Evolutionary conservation across 805 yeast species (phyloP), one percentile per base, ranked within the genome.

Genomic region (Kodamaea leandrae): DNA sequence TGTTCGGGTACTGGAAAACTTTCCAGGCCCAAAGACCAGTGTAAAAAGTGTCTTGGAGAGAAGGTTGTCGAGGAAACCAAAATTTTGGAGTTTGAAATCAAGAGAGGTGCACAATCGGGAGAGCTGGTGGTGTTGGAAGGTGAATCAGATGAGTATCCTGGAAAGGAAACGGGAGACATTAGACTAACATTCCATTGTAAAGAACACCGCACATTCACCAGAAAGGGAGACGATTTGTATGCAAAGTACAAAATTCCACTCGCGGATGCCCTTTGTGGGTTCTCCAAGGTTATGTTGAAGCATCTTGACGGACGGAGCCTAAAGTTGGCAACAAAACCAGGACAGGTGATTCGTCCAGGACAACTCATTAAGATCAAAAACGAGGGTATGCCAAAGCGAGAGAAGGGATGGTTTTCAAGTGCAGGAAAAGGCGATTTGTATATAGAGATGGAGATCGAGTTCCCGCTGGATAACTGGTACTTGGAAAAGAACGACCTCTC

Each of bases 391-490:
- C 96, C 96, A 1, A 49, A 51, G n/a, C 43, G 43, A 32, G 36
- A 48, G n/a, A 43, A 37, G 17, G 28, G 41, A 14, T 64, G 72
- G 68, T 65, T 63, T 40, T 28, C 51, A 3, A 24, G 49, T n/a
- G 46, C 60, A 4, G 53, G 50, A 39, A 65, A 65, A 32, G 96
- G 96, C 18, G 86, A 86, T 58, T 64, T 89, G 48, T 88, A 79
- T 53, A 68, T 89, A 13, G 76, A 72, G 39, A 60, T 86, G n/a
- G 77, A 77, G 15, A 78, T 90, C 39, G 87, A 81, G 51, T 89
- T 90, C 58, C 97, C 96, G 2, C 71, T 72, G 25, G 95, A 88
- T 60, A 77, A 82, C 53, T 89, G 96, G 96, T 82, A 82, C 53
- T 61, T 77, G 49, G 96, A 88, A 58, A 77, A 74, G 52, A 71